Percentiles rank a stretch among this genome's conserved stretches.
Evolutionary conservation across 2,329 filamentous ascomycete genomes (phyloP).

Genomic region (Lithohypha guttulata): DNA sequence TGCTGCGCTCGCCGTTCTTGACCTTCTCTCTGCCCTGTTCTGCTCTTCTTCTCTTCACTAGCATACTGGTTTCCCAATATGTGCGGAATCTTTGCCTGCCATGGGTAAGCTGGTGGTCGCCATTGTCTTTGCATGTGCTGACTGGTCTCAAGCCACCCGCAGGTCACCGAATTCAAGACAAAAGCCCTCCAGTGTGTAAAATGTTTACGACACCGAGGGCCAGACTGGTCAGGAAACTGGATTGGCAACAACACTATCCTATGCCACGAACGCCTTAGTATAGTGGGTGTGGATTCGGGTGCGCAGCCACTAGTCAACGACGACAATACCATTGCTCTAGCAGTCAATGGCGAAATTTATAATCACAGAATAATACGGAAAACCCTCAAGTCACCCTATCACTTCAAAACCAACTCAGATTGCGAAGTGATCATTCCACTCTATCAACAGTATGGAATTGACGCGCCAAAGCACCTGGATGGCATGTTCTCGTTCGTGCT

Average conservation of each 20-base stretch:
- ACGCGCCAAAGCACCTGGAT: constrained; percentile 86
- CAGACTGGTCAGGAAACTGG: constrained; percentile 95
- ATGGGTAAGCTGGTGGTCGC: constrained; percentile 52
- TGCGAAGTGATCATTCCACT: constrained; percentile 98
- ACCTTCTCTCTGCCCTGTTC: background rate
- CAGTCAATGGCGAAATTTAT: constrained; percentile 99
- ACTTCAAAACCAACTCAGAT: constrained; percentile 98
- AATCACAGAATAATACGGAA: constrained; percentile 96
- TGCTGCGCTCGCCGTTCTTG: background rate
- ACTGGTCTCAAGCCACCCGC: constrained; percentile 23
- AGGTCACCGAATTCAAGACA: constrained; percentile 26
- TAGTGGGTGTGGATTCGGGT: constrained; percentile 93
- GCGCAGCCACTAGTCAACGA: constrained; percentile 91
- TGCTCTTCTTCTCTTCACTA: background rate
- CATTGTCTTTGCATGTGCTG: constrained; percentile 7
- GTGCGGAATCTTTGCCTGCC: constrained; percentile 97
- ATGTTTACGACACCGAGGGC: constrained; percentile 88
- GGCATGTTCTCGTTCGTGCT: constrained; percentile 99
- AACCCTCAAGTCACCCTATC: constrained; percentile 67
- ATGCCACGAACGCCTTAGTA: constrained; percentile 93
- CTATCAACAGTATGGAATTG: constrained; percentile 86
- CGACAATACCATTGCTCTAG: constrained; percentile 76
- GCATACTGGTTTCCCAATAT: constrained; percentile 45
- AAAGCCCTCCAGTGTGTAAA: constrained; percentile 29
- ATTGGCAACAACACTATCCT: constrained; percentile 88